Evolutionary conservation across 805 yeast genomes (phyloP).

Genomic region (Candida gorgasii): DNA sequence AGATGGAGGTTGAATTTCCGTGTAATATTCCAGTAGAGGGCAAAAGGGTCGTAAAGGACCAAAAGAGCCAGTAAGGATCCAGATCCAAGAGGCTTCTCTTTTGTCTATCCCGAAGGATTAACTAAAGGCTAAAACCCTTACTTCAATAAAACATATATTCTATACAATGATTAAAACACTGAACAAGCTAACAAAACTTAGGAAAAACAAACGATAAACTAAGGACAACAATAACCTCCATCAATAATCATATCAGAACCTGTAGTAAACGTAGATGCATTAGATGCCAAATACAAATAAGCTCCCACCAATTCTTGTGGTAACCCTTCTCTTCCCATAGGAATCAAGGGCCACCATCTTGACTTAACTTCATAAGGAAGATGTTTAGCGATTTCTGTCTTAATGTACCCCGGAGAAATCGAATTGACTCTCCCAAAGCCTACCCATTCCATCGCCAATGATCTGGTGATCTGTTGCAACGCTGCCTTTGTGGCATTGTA

Average conservation of each 20-base stretch:
- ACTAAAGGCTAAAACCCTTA: too few species aligned
- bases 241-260: conserved; percentile 48
- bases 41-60: too few species aligned
- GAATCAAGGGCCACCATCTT: conserved; percentile 42
- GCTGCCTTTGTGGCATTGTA: conserved; percentile 51
- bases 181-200: neutral
- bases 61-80: too few species aligned
- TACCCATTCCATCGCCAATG: conserved; percentile 49
- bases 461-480: conserved; percentile 41
- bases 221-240: conserved; percentile 46
- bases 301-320: conserved; percentile 47
- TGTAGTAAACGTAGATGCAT: conserved; percentile 45
- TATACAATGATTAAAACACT: too few species aligned
- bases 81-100: too few species aligned
- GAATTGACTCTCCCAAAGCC: conserved; percentile 48
- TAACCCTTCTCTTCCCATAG: conserved; percentile 48
- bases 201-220: neutral
- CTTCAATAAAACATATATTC: too few species aligned
- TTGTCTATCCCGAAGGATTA: too few species aligned
- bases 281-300: conserved; percentile 44
- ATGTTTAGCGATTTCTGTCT: conserved; percentile 41
- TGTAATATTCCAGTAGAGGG: too few species aligned
- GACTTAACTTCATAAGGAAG: conserved; percentile 31
- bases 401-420: conserved; percentile 45
- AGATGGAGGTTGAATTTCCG: too few species aligned